Conservation (phyloP, 2,329 filamentous ascomycete species). For the Chaetomiaceae sp. region DNA sequence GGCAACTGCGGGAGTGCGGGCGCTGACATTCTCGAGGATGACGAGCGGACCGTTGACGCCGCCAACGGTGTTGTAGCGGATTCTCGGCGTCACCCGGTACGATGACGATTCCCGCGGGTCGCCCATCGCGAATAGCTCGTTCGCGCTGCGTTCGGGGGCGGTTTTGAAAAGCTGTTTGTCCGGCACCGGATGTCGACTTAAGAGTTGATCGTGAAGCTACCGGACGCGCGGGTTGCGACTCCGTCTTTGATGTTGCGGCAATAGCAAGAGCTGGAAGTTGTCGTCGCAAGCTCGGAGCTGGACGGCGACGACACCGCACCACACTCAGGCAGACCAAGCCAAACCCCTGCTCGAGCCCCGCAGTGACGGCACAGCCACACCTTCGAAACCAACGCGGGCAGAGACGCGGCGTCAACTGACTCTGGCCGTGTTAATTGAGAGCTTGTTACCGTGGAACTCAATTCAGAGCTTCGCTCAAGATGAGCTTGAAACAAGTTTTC, state of each 20-base stretch:
- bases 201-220: not conserved
- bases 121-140: constrained; percentile 36
- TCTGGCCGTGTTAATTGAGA: too few relatives aligned
- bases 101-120: constrained; percentile 55
- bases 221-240: not conserved
- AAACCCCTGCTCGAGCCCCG: too few relatives aligned
- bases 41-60: constrained; percentile 97
- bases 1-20: constrained; percentile 3
- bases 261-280: constrained; percentile 15
- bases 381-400: constrained; percentile 14
- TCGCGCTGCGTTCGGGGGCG: not conserved
- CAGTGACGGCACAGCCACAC: constrained; percentile 19
- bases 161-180: constrained; percentile 3
- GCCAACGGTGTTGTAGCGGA: constrained; percentile 97
- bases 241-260: not conserved
- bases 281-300: constrained; percentile 22
- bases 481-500: not conserved
- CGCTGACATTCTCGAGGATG: constrained; percentile 84
- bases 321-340: too few relatives aligned
- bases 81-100: constrained; percentile 53
- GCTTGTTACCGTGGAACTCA: too few relatives aligned
- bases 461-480: not conserved
- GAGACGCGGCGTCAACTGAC: constrained; percentile 5
- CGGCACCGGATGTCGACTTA: constrained; percentile 18
- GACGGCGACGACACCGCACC: constrained; percentile 19